Evolutionary conservation across 331 rosid genomes (phyloP), one percentile per base, ranked within the genome.

Genomic region (Arachis monticola): DNA sequence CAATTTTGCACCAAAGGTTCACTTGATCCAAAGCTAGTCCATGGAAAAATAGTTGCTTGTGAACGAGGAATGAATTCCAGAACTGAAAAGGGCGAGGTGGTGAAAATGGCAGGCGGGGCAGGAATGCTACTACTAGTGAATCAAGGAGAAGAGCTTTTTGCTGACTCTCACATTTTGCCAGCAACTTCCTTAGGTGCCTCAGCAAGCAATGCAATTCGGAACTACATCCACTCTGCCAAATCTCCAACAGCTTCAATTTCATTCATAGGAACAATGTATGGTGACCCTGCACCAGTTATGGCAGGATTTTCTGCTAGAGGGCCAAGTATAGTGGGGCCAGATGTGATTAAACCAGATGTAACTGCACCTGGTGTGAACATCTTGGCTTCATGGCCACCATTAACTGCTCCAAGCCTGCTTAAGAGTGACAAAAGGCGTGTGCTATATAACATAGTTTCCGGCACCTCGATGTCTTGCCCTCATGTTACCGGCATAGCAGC

Each of bases 401-500:
- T 22, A 10, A 60, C 55, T 35, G 75, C 85, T 57, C 91, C 91
- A 17, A 80, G 74, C 66, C 2, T 17, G 48, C 79, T 82, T 46
- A 47, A 56, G 13, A 73, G 47, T 31, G 88, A 90, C 69, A 78
- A 74, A 61, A 82, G 88, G 75, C 80, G 79, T 40, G 84, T 81
- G 1, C n/a, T 83, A 12, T 91, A 85, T 64, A 91, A 91, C 73
- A 78, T 91, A 22, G 56, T 87, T 27, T 91, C 93, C 3, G 92
- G 92, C 3, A 88, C 93, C 53, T 91, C 96, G 14, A 91, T 88
- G 93, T 83, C 96, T 12, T 91, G 92, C 55, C 92, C 93, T n/a
- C 93, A 87, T 76, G 89, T 72, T 8, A 85, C 86, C 17, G 96
- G 93, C 70, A 10, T 91, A 32, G 92, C 88, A 7, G 85, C 88